Evolutionary conservation across 176 grass and related monocot species (phyloP), one percentile per base, ranked within the genome.

Genomic region (Phoenix dactylifera): DNA sequence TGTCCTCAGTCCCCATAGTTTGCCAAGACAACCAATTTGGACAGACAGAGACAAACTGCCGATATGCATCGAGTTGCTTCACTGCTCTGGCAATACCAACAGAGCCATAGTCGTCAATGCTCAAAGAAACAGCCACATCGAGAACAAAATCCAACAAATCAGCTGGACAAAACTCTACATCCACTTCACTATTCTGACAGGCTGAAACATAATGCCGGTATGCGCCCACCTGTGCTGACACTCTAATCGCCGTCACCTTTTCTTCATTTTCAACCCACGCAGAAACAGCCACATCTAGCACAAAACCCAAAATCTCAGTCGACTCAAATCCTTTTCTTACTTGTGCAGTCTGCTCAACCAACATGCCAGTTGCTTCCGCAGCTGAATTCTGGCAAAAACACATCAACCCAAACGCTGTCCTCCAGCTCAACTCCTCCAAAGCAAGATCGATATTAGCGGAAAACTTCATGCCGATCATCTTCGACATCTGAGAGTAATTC

Each of bases 401-500:
- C 52, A 23, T 29, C 32, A 71, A 57, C 10, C 22, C 57, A 10
- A 60, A 18, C 35, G 49, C 68, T 24, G 57, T 60, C 10, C 54
- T 60, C 35, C 57, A 56, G 54, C 39, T 30, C 6, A 71, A 50
- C 19, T 71, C 68, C 7, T 60, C 55, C 39, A 52, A 23, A 51
- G 68, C 56, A 60, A 71, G 68, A 18, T 9, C 17, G 55, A 71
- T 49, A 6, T 26, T 48, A 51, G 51, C 16, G 17, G 68, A 39
- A 30, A 59, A 71, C 22, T 59, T 60, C 24, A 16, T 7, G 16
- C 56, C 39, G 9, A 18, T 56, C 30, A 60, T 59, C 56, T 28
- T 71, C 68, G 57, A 35, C 32, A 71, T 71, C 22, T 5, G 68
- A 15, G 16, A 7, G 51, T 71, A 71, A 16, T 20, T 17, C 68